Evolutionary conservation across 179 eudicot species (phyloP), one percentile per base, ranked within the genome.

Genomic region (Corrigiola litoralis): DNA sequence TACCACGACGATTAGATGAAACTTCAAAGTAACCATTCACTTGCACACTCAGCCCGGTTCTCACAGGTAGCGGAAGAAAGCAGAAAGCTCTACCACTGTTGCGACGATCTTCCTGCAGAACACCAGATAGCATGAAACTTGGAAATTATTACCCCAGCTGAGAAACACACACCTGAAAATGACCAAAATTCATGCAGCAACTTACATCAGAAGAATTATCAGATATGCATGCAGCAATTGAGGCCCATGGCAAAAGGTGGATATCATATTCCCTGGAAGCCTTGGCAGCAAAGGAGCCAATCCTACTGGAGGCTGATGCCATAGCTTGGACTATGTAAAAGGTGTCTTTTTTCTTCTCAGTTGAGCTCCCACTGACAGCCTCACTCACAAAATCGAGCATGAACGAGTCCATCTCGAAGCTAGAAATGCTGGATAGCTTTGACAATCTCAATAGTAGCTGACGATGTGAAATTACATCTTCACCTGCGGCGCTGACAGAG

Each of bases 1-100:
- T 95, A 54, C 99, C 96, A 58, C 99, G 99, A 42, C 99, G 97
- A 63, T 95, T 95, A 63, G 99, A 95, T 56, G 99, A 95, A 60
- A 95, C 97, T 81, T 95, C 99, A 78, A 95, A 92, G 79, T 85
- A 87, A 55, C 96, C 99, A 80, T 95, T 95, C 69, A 95, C 80
- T 69, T 95, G 99, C 61, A 92, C 95, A 34, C 77, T 34, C 79
- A 95, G 65, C 65, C 99, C 99, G 40, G 99, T 95, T 82, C 76
- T 84, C 49, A 95, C 95, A 46, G 99, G 99, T 81, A 95, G 75
- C 52, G 99, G 99, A 72, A 95, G 96, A 78, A 92, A 95, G 82
- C 99, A 95, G 76, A 95, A 95, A 65, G 96, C 99, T 45, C 84
- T 83, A 1, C 97, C 99, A 57, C 60, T 67, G 66, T 88, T 88